Percentiles rank a stretch among this genome's conserved stretches.
Conservation (phyloP, 202 grass and related monocot genomes). For the Eragrostis tef region DNA sequence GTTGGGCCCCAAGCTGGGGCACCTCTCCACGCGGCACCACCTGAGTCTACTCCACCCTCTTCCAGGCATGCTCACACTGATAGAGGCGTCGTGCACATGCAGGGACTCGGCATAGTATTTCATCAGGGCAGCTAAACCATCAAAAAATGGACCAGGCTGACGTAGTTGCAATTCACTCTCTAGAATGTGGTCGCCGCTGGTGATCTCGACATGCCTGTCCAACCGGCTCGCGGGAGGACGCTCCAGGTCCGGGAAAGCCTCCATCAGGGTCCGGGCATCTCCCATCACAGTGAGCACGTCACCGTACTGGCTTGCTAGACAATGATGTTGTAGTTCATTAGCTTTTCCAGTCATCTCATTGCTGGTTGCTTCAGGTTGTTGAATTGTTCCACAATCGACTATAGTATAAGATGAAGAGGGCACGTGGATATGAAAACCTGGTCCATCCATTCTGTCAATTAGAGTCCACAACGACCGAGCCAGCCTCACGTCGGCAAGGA, state of each 20-base stretch:
- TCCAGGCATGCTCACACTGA: accelerated
- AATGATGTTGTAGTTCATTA: too few species aligned
- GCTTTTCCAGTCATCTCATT: background rate
- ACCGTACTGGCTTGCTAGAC: background rate
- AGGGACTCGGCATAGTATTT: accelerated
- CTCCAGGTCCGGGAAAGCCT: background rate
- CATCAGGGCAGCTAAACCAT: accelerated
- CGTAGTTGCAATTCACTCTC: background rate
- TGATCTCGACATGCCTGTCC: background rate
- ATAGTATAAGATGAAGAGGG: background rate
- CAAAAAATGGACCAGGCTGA: accelerated
- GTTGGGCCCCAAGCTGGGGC: background rate
- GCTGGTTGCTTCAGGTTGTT: too few species aligned
- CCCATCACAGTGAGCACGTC: background rate
- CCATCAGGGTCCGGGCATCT: background rate
- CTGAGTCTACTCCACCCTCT: accelerated
- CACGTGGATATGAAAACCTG: background rate
- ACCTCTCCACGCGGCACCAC: constrained; percentile 35
- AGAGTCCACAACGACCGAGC: accelerated
- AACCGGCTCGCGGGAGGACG: background rate
- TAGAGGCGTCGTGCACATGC: background rate
- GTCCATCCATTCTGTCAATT: accelerated
- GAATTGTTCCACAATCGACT: too few species aligned
- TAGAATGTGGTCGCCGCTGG: too few species aligned
- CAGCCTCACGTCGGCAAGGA: background rate